Evolutionary conservation across 306 rosid genomes (phyloP).

Genomic region (Dalbergia cultrata): DNA sequence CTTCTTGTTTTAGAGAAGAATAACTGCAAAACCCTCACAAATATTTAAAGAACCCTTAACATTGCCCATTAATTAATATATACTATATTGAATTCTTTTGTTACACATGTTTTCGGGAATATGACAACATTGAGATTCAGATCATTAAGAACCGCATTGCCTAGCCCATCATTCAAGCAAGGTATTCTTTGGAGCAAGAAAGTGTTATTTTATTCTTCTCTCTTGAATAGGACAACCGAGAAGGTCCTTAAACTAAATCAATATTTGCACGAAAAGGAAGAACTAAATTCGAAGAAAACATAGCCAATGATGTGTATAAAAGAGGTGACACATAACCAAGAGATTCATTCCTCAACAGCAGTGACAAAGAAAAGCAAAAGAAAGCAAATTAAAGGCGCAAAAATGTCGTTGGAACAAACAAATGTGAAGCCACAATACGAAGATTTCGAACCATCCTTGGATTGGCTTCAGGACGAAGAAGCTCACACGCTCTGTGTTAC

Average conservation of each 20-base stretch:
- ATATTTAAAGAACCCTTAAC: not conserved
- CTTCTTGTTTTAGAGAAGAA: not conserved
- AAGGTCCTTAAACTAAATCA: constrained; percentile 34
- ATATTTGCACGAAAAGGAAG: constrained; percentile 47
- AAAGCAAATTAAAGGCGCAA: not conserved
- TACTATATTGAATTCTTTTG: not conserved
- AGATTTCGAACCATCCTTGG: constrained; percentile 42
- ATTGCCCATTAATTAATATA: not conserved
- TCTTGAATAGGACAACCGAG: constrained; percentile 29
- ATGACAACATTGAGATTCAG: not conserved
- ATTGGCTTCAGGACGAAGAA: constrained; percentile 41
- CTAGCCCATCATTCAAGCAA: constrained; percentile 34
- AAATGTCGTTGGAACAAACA: constrained; percentile 42
- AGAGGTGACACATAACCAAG: not conserved
- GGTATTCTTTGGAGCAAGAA: constrained; percentile 39
- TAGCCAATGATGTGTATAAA: constrained; percentile 24
- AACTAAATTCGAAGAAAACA: constrained; percentile 44
- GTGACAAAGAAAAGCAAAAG: not conserved
- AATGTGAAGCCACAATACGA: constrained; percentile 21
- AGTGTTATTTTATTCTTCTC: constrained; percentile 11
- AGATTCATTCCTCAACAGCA: constrained; percentile 9
- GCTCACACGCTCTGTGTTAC: constrained; percentile 45
- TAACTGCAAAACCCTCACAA: not conserved
- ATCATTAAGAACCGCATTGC: constrained; percentile 31
- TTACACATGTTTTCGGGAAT: constrained; percentile 26